Conservation (phyloP, 2,329 filamentous ascomycete species). For the Penicillium hesseltinei region DNA sequence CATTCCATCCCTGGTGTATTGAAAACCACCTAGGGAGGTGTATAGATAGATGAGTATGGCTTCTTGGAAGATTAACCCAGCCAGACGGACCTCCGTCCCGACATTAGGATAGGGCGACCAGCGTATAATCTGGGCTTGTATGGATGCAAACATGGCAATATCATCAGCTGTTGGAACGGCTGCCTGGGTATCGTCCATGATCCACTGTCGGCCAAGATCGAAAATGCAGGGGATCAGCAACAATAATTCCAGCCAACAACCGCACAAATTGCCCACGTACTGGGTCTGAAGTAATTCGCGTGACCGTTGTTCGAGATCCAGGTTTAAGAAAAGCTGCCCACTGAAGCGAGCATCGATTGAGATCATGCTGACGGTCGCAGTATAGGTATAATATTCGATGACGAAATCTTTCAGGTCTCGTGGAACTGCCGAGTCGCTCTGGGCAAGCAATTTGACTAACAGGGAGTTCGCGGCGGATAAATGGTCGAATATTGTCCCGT, state of each 20-base stretch:
- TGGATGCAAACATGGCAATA: constrained; percentile 45
- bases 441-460: constrained; percentile 38
- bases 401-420: constrained; percentile 47
- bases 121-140: constrained; percentile 44
- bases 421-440: constrained; percentile 33
- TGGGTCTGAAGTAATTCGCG: constrained; percentile 26
- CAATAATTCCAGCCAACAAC: constrained; percentile 33
- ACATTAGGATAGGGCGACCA: constrained; percentile 41
- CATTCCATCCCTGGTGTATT: constrained; percentile 26
- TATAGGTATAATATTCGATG: constrained; percentile 52
- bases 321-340: constrained; percentile 36
- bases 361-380: constrained; percentile 49
- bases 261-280: constrained; percentile 33
- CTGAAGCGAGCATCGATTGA: constrained; percentile 39
- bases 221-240: constrained; percentile 34
- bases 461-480: constrained; percentile 47
- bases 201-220: constrained; percentile 36
- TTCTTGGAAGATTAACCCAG: constrained; percentile 48
- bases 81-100: constrained; percentile 40
- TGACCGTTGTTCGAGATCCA: constrained; percentile 44
- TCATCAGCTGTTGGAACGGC: constrained; percentile 40
- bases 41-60: constrained; percentile 48
- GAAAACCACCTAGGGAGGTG: constrained; percentile 25
- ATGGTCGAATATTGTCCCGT: constrained; percentile 50
- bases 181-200: constrained; percentile 27